These are phyloP conservation scores for Friedmanniomyces simplex DNA, from an alignment of 495 filamentous ascomycete species.

Conservation along the genomic window DNA sequence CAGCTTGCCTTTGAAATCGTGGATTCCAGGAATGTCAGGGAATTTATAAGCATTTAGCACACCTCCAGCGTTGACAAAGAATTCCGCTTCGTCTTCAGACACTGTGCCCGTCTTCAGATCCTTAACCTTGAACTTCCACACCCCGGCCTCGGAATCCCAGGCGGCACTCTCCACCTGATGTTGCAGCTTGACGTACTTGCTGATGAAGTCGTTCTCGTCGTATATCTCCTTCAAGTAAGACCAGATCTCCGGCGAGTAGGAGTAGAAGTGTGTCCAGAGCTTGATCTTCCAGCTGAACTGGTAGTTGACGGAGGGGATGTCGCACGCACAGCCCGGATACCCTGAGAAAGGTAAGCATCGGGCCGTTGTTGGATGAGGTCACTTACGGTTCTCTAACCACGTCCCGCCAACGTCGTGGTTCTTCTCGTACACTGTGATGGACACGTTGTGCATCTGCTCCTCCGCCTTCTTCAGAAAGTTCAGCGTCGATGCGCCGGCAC, in stretches of 20 bases:
- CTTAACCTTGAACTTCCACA: slow-evolving; percentile 28
- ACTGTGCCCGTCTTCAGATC: slow-evolving; percentile 26
- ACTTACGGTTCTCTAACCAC: slow-evolving; percentile 29
- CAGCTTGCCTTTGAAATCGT: slow-evolving; percentile 30
- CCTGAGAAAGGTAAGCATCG: background rate
- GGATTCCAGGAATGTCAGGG: slow-evolving; percentile 28
- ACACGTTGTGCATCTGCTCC: slow-evolving; percentile 29
- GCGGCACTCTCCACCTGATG: slow-evolving; percentile 27
- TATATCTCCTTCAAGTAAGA: slow-evolving; percentile 37
- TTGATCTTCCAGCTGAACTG: slow-evolving; percentile 33
- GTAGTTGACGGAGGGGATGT: slow-evolving; percentile 32
- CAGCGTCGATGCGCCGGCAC: slow-evolving; percentile 34
- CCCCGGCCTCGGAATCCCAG: slow-evolving; percentile 27
- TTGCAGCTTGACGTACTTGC: slow-evolving; percentile 30
- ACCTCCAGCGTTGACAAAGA: slow-evolving; percentile 35
- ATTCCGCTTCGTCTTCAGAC: slow-evolving; percentile 28
- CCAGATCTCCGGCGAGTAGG: slow-evolving; percentile 34
- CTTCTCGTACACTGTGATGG: slow-evolving; percentile 37
- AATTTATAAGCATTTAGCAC: slow-evolving; percentile 34
- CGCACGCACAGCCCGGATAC: slow-evolving; percentile 31
- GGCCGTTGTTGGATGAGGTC: slow-evolving; percentile 12
- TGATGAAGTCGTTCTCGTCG: slow-evolving; percentile 32
- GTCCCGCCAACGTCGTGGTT: slow-evolving; percentile 38
- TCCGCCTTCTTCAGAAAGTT: slow-evolving; percentile 35
- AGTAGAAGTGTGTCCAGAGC: slow-evolving; percentile 37